phyloP scores from a whole-genome alignment of 108 stramenopile species.

The Fragilariopsis cylindrus region DNA sequence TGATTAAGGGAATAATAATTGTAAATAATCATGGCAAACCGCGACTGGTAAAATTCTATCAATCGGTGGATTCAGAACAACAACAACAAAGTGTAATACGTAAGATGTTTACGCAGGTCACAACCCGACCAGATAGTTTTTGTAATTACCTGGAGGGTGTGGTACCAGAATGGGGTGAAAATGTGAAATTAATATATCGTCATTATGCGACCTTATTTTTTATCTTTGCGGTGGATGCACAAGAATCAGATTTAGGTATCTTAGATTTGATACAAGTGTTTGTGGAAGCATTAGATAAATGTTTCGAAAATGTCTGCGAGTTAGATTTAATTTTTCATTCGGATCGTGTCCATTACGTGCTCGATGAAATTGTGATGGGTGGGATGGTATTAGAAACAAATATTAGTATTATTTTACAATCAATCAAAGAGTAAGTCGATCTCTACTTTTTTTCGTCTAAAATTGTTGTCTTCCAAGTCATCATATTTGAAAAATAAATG shows the following conservation, averaged over 20 bases:
- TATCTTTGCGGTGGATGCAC: slow-evolving; percentile 96
- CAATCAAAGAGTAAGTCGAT: slow-evolving; percentile 75
- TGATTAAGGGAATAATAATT: slow-evolving; percentile 96
- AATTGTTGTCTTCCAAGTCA: not conserved
- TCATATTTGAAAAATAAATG: not conserved
- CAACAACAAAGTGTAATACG: slow-evolving; percentile 94
- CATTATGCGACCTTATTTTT: slow-evolving; percentile 99
- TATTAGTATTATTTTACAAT: slow-evolving; percentile 86
- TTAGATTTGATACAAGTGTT: slow-evolving; percentile 99
- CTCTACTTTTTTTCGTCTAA: not conserved
- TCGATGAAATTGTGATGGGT: slow-evolving; percentile 99
- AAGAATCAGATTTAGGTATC: slow-evolving; percentile 99
- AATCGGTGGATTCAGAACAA: slow-evolving; percentile 90
- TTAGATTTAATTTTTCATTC: slow-evolving; percentile 99
- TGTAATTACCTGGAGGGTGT: slow-evolving; percentile 99
- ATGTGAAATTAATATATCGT: slow-evolving; percentile 97
- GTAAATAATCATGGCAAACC: slow-evolving; percentile 99
- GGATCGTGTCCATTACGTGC: slow-evolving; percentile 88
- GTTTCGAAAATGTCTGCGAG: slow-evolving; percentile 99
- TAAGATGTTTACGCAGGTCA: slow-evolving; percentile 94
- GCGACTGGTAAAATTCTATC: slow-evolving; percentile 96
- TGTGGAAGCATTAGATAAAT: slow-evolving; percentile 98
- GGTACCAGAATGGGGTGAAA: slow-evolving; percentile 96
- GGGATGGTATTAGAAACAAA: slow-evolving; percentile 99
- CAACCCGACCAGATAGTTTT: slow-evolving; percentile 93